A percentile compares a stretch with the other conserved stretches of the same genome.
Conservation (phyloP, 2,329 filamentous ascomycete species). For the Phyllosticta capitalensis region DNA sequence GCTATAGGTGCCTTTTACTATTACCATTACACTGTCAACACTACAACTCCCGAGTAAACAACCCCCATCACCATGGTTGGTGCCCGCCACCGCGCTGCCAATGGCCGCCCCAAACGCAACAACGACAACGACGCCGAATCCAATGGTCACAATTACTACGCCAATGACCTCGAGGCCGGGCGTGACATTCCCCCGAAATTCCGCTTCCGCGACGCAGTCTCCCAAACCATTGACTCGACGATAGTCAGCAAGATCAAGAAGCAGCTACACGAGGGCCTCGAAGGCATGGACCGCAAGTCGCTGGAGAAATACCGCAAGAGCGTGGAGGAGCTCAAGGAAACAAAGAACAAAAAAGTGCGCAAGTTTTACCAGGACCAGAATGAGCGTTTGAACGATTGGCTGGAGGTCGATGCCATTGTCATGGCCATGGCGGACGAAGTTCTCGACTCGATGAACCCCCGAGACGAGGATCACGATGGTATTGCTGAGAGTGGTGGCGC, state of each 20-base stretch:
- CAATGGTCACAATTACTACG: neutral
- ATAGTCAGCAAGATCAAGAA: constrained; percentile 40
- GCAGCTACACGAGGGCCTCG: constrained; percentile 38
- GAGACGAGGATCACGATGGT: constrained; percentile 47
- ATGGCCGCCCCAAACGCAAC: neutral
- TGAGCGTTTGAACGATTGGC: constrained; percentile 45
- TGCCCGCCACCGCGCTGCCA: neutral
- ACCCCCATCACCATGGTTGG: neutral
- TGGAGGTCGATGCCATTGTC: constrained; percentile 50
- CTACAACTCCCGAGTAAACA: neutral
- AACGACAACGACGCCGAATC: neutral
- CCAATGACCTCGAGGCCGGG: neutral
- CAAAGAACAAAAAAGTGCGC: constrained; percentile 44
- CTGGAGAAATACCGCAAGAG: constrained; percentile 38
- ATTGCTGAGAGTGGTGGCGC: constrained; percentile 41
- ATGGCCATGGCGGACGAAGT: constrained; percentile 44
- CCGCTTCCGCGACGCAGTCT: constrained; percentile 40
- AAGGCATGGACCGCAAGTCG: constrained; percentile 26
- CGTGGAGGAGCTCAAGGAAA: constrained; percentile 35
- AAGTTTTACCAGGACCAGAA: constrained; percentile 49
- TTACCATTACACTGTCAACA: neutral
- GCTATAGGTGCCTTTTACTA: neutral
- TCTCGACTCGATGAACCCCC: constrained; percentile 49
- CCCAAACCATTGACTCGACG: constrained; percentile 36
- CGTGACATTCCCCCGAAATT: constrained; percentile 13